phyloP scores from a whole-genome alignment of 2,329 filamentous ascomycete species.

The Stagonosporopsis tanaceti region DNA sequence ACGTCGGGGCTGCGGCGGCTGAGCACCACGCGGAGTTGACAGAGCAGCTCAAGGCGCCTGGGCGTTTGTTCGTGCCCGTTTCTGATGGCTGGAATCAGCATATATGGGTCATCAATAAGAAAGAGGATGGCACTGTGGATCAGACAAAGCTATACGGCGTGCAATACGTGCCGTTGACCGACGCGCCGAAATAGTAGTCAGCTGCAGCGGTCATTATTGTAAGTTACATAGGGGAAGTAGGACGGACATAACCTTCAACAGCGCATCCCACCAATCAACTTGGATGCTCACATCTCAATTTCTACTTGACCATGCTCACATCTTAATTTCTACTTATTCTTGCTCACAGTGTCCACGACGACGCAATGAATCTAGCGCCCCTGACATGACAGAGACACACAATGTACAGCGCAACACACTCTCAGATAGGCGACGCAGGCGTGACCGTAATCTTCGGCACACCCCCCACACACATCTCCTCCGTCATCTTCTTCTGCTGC shows the following conservation, averaged over 20 bases:
- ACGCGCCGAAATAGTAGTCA: conserved; percentile 60
- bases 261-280: conserved; percentile 6
- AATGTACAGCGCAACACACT: background rate
- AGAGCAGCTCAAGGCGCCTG: conserved; percentile 79
- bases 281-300: background rate
- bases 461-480: background rate
- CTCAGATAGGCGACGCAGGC: background rate
- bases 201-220: background rate
- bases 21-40: conserved; percentile 76
- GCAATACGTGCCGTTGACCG: conserved; percentile 78
- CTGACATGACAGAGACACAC: background rate
- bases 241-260: conserved; percentile 5
- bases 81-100: conserved; percentile 66
- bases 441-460: background rate
- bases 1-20: conserved; percentile 87
- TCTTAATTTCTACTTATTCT: no score
- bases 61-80: conserved; percentile 82
- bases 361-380: background rate
- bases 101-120: conserved; percentile 79
- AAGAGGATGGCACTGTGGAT: conserved; percentile 66
- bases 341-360: no score
- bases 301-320: no score
- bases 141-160: conserved; percentile 70
- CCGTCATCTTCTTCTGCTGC: background rate
- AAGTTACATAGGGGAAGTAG: background rate